Evolutionary conservation across 208 protist species (phyloP).

Genomic region (Balamuthia mandrillaris): DNA sequence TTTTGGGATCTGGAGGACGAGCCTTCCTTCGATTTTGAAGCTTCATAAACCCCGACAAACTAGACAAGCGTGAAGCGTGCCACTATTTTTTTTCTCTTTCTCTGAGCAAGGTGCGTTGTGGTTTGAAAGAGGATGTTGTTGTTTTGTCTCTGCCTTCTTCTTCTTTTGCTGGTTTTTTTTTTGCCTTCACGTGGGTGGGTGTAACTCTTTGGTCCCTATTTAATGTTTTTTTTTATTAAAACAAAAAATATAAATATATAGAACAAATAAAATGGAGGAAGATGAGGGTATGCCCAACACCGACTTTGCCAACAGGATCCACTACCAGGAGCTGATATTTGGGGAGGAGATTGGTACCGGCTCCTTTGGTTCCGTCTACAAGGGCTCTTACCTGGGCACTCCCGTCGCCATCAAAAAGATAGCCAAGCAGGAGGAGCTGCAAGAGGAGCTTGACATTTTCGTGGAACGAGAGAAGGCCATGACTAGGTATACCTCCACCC

Average conservation of each 20-base stretch:
- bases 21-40: too few relatives aligned
- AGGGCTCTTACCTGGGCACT: slow-evolving; percentile 45
- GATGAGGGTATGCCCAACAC: slow-evolving; percentile 1
- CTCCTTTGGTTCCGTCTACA: slow-evolving; percentile 44
- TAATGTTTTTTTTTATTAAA: background rate
- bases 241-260: background rate
- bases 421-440: background rate
- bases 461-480: background rate
- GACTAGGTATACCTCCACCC: background rate
- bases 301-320: slow-evolving; percentile 29
- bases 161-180: background rate
- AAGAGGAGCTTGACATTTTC: slow-evolving; percentile 23
- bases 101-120: too few relatives aligned
- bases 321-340: slow-evolving; percentile 45
- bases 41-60: too few relatives aligned
- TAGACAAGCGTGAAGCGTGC: too few relatives aligned
- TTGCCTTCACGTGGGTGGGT: background rate
- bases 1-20: too few relatives aligned
- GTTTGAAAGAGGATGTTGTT: too few relatives aligned
- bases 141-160: background rate
- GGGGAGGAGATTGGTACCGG: slow-evolving; percentile 49
- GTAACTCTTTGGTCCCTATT: background rate
- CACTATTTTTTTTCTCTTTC: too few relatives aligned
- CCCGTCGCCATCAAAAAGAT: slow-evolving; percentile 55
- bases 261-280: background rate